Conservation (phyloP, 176 grass and related monocot species). For the Alopecurus myosuroides region DNA sequence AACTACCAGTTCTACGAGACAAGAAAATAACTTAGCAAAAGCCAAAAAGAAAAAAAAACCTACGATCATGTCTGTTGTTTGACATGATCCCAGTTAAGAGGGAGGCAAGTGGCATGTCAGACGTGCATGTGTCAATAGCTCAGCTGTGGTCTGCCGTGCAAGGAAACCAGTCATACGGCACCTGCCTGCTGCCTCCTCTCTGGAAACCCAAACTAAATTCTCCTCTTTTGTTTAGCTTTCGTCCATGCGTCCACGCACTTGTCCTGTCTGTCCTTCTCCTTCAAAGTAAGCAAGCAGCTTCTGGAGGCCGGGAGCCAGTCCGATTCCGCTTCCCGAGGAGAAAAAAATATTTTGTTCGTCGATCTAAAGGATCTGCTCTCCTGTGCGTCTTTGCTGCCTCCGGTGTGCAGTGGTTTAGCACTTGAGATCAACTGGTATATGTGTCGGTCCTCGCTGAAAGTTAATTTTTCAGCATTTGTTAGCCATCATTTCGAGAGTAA, state of each 20-base stretch:
- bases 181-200: neutral
- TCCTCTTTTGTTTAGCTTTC: neutral
- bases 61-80: neutral
- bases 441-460: neutral
- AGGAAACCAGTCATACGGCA: neutral
- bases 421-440: neutral
- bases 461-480: neutral
- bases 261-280: neutral
- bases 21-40: neutral
- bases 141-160: neutral
- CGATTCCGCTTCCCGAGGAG: neutral
- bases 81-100: neutral
- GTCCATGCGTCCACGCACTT: conserved; percentile 1
- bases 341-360: neutral
- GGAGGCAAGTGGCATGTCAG: neutral
- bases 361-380: neutral
- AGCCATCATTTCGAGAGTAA: too few species aligned
- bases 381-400: neutral
- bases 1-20: neutral
- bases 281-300: neutral
- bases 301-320: neutral
- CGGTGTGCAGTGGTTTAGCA: neutral
- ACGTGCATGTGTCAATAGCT: neutral
- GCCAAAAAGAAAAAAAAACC: neutral
- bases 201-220: neutral